Evolutionary conservation across 768 basidiomycete species (phyloP).

Genomic region (Lyophyllum shimeji): DNA sequence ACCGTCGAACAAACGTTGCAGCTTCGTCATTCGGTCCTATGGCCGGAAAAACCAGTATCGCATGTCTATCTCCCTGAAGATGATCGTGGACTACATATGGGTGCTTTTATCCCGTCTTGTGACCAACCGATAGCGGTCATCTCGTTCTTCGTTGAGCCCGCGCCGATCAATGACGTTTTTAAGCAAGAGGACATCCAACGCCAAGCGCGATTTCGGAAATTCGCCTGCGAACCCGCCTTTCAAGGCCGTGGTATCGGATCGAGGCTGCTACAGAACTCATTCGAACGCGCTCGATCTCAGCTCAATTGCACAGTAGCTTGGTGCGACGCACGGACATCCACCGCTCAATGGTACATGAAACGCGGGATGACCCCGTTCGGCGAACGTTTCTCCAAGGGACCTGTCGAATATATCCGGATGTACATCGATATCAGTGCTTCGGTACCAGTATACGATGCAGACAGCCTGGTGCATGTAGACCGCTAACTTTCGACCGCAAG

Average conservation of each 20-base stretch:
- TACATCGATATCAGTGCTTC: conserved; percentile 15
- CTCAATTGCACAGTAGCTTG: conserved; percentile 44
- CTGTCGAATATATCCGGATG: conserved; percentile 60
- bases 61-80: conserved; percentile 56
- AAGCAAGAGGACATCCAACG: conserved; percentile 7
- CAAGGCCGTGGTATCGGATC: conserved; percentile 57
- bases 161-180: conserved; percentile 24
- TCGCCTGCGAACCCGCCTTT: conserved; percentile 51
- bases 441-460: not conserved
- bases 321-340: conserved; percentile 53
- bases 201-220: conserved; percentile 56
- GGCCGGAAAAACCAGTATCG: conserved; percentile 50
- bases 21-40: conserved; percentile 57
- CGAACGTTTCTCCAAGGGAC: conserved; percentile 49
- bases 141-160: conserved; percentile 50
- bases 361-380: conserved; percentile 53
- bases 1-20: conserved; percentile 41
- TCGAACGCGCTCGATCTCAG: conserved; percentile 31
- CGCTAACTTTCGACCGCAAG: not conserved
- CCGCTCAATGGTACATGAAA: conserved; percentile 46
- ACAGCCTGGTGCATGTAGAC: not conserved
- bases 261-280: conserved; percentile 39
- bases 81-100: conserved; percentile 48
- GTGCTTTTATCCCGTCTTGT: conserved; percentile 44
- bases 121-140: conserved; percentile 49